Evolutionary conservation across 192 early-diverging fungal species (phyloP).

Genomic region (Podila horticola): DNA sequence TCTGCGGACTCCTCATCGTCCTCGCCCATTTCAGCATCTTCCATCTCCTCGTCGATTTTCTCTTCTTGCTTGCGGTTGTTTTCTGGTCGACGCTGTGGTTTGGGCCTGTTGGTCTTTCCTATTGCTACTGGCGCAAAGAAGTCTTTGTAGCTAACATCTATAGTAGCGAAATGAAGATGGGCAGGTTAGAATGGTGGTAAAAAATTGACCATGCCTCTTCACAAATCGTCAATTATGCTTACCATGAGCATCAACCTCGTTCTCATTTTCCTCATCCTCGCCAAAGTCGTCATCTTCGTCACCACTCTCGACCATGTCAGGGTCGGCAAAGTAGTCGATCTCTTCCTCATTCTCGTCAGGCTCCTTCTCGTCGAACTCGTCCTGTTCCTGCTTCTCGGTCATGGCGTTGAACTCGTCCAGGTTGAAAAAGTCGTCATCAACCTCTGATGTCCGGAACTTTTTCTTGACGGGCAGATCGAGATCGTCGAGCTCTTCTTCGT

Average conservation of each 20-base stretch:
- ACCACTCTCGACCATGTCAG: constrained; percentile 58
- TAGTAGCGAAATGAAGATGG: neutral
- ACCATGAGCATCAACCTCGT: constrained; percentile 68
- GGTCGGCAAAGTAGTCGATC: constrained; percentile 64
- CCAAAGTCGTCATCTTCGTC: constrained; percentile 71
- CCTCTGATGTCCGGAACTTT: constrained; percentile 63
- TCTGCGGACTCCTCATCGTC: constrained; percentile 56
- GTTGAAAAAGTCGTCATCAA: constrained; percentile 97
- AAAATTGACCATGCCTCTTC: too few species aligned
- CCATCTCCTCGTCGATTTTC: constrained; percentile 55
- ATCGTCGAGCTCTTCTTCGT: constrained; percentile 55
- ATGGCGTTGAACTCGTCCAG: constrained; percentile 89
- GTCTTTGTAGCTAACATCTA: constrained; percentile 85
- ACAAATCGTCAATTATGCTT: neutral
- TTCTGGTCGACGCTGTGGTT: constrained; percentile 48
- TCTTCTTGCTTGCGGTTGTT: constrained; percentile 44
- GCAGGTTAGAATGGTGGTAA: too few species aligned
- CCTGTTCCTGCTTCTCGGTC: constrained; percentile 70
- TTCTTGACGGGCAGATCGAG: constrained; percentile 53
- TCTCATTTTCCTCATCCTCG: constrained; percentile 70
- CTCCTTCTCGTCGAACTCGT: constrained; percentile 56
- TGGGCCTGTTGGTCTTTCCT: constrained; percentile 52
- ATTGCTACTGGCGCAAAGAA: constrained; percentile 82
- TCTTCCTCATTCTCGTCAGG: constrained; percentile 70
- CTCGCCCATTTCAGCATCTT: constrained; percentile 51